Evolutionary conservation across 2,329 filamentous ascomycete species (phyloP), one percentile per base, ranked within the genome.

Genomic region (Coniochaeta prunicola): DNA sequence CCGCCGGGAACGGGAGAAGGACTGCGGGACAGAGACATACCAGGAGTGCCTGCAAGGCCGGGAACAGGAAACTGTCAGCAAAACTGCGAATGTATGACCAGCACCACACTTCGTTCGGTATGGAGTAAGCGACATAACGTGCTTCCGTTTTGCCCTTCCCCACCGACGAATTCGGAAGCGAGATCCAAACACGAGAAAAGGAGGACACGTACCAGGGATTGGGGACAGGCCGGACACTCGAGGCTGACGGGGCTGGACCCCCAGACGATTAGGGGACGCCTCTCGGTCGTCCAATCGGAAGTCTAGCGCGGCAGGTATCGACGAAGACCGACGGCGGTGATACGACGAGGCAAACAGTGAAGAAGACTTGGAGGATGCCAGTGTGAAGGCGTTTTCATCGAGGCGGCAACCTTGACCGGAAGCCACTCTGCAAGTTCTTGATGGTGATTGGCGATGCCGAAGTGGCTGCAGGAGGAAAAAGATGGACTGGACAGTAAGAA

Each of bases 1-100:
- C 91, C 91, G 67, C 89, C 89, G 62, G 86, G 88, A 63, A 86
- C 83, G 62, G 92, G 93, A 59, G 91, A 96, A 56, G 92, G 91
- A 70, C 91, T 96, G 75, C 91, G 86, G 65, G 92, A 94, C 63
- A 93, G 77, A 65, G 90, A 90, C 92, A 96, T 96, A 67, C 76
- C 79, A 48, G 84, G 80, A 57, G 80, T 86, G 68, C 82, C 80
- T 82, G 72, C 59, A 66, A 36, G 13, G 24, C 8, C 15, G 28
- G 54, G 17, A 42, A 56, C 34, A 53, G 54, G 53, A 33, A 40
- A 40, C 12, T 30, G 53, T 42, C 33, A 56, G 54, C 54, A 34
- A 54, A 54, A 17, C 19, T 34, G 30, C 30, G 7, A 36, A 48
- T 40, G 30, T 45, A 24, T 21, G 21, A 53, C 26, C 15, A 53